phyloP scores from a whole-genome alignment of 768 basidiomycete species.

The Pholiota conissans region DNA sequence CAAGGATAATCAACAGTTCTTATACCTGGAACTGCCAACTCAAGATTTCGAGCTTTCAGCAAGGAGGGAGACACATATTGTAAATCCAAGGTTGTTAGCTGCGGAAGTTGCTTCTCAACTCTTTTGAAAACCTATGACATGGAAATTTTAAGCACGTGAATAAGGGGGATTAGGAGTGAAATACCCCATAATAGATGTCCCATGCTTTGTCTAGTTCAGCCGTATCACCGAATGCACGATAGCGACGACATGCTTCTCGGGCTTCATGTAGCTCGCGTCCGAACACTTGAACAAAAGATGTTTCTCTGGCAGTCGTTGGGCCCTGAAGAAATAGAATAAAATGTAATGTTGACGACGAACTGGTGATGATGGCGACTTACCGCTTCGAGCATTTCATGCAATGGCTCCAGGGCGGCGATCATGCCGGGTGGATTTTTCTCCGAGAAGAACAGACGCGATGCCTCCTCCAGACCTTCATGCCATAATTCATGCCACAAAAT shows the following conservation, averaged over 20 bases:
- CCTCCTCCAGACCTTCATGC: constrained; percentile 98
- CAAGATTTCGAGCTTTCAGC: constrained; percentile 84
- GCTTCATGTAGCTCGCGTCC: constrained; percentile 92
- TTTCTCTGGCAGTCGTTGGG: constrained; percentile 91
- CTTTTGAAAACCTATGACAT: constrained; percentile 88
- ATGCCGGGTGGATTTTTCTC: constrained; percentile 97
- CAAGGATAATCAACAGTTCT: not conserved
- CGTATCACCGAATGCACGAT: constrained; percentile 81
- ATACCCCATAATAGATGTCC: constrained; percentile 95
- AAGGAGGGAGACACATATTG: constrained; percentile 97
- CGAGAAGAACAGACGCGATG: constrained; percentile 93
- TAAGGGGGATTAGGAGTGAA: no score
- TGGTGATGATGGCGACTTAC: constrained; percentile 39
- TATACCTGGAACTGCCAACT: constrained; percentile 93
- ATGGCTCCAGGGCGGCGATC: constrained; percentile 89
- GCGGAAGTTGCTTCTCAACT: constrained; percentile 90
- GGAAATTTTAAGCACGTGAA: not conserved
- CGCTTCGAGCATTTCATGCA: constrained; percentile 90
- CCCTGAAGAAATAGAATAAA: constrained; percentile 50
- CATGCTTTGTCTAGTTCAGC: constrained; percentile 95
- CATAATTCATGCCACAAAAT: constrained; percentile 99
- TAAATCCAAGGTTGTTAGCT: constrained; percentile 86
- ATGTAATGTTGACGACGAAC: not conserved
- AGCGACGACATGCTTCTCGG: constrained; percentile 86
- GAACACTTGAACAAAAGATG: constrained; percentile 91